These are phyloP conservation scores for Chenopodium quinoa DNA, from an alignment of 148 eudicot genomes.

Conservation along the genomic window DNA sequence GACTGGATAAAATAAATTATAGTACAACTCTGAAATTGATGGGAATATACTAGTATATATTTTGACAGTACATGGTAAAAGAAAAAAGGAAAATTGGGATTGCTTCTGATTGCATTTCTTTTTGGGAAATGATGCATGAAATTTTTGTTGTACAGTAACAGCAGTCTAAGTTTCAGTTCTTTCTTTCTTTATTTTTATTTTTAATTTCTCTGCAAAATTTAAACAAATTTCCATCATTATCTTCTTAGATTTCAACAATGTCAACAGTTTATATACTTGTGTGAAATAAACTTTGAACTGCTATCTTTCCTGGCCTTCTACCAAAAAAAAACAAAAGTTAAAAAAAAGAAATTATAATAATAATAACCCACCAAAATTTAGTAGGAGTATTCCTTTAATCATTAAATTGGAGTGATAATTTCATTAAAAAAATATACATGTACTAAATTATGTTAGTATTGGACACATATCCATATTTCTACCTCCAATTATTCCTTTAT, in stretches of 20 bases:
- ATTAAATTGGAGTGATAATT: no score
- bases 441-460: no score
- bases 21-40: conserved; percentile 17
- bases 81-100: conserved; percentile 14
- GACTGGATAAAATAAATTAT: background rate
- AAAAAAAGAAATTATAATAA: no score
- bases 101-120: conserved; percentile 29
- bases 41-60: conserved; percentile 24
- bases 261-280: background rate
- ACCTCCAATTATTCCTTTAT: no score
- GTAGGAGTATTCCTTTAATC: no score
- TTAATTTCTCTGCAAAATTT: background rate
- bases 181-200: background rate
- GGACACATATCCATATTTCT: no score
- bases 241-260: conserved; percentile 25
- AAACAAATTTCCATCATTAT: conserved; percentile 8
- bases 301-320: no score
- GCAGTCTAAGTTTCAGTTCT: conserved; percentile 8
- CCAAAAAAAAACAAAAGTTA: no score
- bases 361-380: no score
- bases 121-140: conserved; percentile 30
- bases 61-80: conserved; percentile 25
- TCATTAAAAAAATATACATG: no score
- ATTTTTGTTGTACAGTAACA: background rate
- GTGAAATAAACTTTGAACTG: background rate